Conservation (phyloP, 441 rosid species). For the Pelargonium fulgidum region DNA sequence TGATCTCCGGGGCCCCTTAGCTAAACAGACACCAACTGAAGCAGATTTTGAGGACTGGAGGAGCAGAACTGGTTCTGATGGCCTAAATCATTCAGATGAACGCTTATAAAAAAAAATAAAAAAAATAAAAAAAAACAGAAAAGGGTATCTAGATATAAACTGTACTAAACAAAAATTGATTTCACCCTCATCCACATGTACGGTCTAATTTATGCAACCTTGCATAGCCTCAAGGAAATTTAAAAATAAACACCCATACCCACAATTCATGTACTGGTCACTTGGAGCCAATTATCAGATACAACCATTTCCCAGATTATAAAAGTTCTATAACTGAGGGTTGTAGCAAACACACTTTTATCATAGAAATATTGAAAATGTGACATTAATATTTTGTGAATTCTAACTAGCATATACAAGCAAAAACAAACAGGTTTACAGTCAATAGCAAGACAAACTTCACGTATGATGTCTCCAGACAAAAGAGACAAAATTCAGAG, state of each 20-base stretch:
- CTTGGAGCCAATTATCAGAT: not conserved
- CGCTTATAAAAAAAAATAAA: not conserved
- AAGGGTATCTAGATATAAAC: not conserved
- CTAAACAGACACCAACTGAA: not conserved
- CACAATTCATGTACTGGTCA: not conserved
- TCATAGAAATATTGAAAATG: no score
- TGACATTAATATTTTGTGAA: no score
- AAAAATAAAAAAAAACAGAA: not conserved
- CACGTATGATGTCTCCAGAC: not conserved
- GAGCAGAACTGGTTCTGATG: not conserved
- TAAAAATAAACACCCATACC: not conserved
- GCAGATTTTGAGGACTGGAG: not conserved
- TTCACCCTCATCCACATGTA: no score
- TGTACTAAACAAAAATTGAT: not conserved
- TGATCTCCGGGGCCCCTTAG: not conserved
- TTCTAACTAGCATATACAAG: no score
- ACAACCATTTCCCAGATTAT: not conserved
- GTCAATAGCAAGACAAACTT: not conserved
- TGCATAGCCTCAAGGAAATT: not conserved
- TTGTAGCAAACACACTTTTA: no score
- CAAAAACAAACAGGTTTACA: no score
- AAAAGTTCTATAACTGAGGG: not conserved
- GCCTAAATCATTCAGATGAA: not conserved
- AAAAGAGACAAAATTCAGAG: constrained; percentile 5
- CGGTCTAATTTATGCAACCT: not conserved